phyloP scores from a whole-genome alignment of 257 asterid species.

The Echium plantagineum region DNA sequence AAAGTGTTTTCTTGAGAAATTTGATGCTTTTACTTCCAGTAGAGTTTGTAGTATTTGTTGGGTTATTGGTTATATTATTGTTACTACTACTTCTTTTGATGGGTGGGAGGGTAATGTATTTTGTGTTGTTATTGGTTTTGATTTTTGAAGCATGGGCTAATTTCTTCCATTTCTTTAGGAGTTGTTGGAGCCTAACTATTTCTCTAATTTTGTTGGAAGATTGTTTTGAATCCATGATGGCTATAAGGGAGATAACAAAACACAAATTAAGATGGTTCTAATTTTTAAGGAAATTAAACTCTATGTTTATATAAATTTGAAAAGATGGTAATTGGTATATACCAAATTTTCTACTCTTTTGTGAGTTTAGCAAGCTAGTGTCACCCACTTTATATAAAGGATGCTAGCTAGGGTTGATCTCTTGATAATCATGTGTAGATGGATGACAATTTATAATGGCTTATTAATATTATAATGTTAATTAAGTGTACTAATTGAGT shows the following conservation, averaged over 20 bases:
- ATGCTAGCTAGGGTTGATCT: background rate
- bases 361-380: background rate
- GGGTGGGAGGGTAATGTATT: background rate
- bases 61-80: background rate
- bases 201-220: conserved; percentile 66
- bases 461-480: background rate
- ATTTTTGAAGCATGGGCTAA: conserved; percentile 12
- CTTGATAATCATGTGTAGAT: background rate
- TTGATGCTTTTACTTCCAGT: conserved; percentile 30
- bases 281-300: too few relatives aligned
- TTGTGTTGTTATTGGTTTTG: conserved; percentile 12
- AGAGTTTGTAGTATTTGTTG: background rate
- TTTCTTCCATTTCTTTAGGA: conserved; percentile 83
- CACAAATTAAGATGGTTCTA: background rate
- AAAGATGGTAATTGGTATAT: background rate
- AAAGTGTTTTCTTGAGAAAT: conserved; percentile 73
- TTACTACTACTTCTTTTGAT: background rate
- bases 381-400: background rate
- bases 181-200: conserved; percentile 79
- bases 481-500: background rate
- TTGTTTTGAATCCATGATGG: conserved; percentile 14
- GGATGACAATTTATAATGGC: background rate
- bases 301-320: background rate
- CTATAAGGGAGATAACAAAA: background rate
- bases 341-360: too few relatives aligned